Base-by-base conservation (phyloP, 331 rosid genomes). In the Prunus yedoensis region DNA sequence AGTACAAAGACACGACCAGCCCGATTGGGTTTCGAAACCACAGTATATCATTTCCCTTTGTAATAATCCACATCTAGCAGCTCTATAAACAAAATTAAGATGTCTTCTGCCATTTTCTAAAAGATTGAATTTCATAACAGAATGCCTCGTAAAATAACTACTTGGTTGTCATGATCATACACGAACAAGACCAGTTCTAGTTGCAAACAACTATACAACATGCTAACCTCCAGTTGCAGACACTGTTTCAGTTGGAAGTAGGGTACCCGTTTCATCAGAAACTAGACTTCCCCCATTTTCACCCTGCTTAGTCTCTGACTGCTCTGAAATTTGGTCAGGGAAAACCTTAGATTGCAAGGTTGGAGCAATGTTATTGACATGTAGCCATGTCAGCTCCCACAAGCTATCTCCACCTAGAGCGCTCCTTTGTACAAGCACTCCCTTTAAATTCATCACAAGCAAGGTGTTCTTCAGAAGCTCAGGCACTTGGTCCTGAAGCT, bases 371-470 rank as follows among this genome's bases (percentile, higher is more conserved):
- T 85, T 91, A 80, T 89, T 89, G 62, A 90, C 91, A 68, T 90
- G 93, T 65, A 79, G 79, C 98, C 98, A 94, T 68, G 98, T 94
- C 83, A 86, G 65, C 80, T 94, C 96, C 96, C 97, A 94, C 78
- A 94, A 81, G 85, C 96, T 90, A 74, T 86, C 90, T 51, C 91
- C 95, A 49, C 88, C 96, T 65, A 81, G 69, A 27, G 91, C 85
- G 75, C 90, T 86, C 80, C 91, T 90, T 62, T 73, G 89, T 76
- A 69, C 83, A 28, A 94, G 92, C 66, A 90, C 78, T 46, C 83
- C 82, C 20, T 73, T 78, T 23, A 83, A 79, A 77, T 92, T 91
- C 99, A 94, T 94, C 27, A 89, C 93, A 75, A 94, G 85, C 88
- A 94, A 81, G 70, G 74, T 92, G 82, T 87, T 87, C 84, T 91